These are phyloP conservation scores for Apodospora peruviana DNA, from an alignment of 495 filamentous ascomycete genomes.

Conservation along the genomic window DNA sequence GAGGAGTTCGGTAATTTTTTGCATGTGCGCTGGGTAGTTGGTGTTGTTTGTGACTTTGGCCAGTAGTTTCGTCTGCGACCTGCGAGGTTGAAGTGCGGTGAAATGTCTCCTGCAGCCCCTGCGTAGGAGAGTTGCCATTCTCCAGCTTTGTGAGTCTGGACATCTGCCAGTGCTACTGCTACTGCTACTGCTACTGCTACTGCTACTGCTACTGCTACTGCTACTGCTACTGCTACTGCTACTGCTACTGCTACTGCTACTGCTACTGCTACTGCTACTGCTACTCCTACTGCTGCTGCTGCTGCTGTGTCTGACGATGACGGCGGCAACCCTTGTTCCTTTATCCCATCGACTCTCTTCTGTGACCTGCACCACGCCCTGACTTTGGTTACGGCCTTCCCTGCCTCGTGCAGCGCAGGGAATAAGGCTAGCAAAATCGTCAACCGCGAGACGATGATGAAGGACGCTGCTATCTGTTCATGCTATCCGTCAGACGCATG, in stretches of 20 bases:
- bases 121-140: too few relatives aligned
- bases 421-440: background rate
- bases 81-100: too few relatives aligned
- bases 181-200: too few relatives aligned
- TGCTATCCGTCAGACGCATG: background rate
- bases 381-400: background rate
- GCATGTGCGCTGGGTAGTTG: background rate
- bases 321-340: background rate
- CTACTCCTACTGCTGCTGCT: too few relatives aligned
- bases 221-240: too few relatives aligned
- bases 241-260: too few relatives aligned
- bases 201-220: too few relatives aligned
- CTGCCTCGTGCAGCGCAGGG: background rate
- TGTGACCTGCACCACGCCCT: background rate
- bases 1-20: background rate
- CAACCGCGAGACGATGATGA: background rate
- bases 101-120: too few relatives aligned
- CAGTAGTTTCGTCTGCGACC: too few relatives aligned
- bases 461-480: background rate
- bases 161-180: too few relatives aligned
- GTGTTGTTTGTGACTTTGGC: background rate
- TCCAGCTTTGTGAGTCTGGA: too few relatives aligned
- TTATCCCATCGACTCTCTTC: background rate
- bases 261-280: too few relatives aligned
- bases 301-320: background rate